Base-by-base conservation (phyloP, 202 grass and related monocot species). In the Digitaria exilis region DNA sequence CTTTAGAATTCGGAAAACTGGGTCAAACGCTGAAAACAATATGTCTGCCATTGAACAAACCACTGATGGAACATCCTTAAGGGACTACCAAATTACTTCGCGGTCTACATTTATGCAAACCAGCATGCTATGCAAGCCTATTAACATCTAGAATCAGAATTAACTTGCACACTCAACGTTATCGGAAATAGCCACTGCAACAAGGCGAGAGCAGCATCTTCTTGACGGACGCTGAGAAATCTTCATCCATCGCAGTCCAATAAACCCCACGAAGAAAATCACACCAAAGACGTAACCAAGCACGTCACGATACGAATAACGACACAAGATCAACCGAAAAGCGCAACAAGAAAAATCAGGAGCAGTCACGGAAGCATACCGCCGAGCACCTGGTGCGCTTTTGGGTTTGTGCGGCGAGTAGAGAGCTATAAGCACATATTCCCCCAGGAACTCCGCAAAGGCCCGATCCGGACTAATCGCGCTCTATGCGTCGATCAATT, bases 371-470 rank as follows among this genome's bases (percentile, higher is more conserved):
- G 3, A 49, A 19, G 80, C 80, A 84, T 79, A 84, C 39, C 60
- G 30, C 56, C 80, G 49, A 84, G 49, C 68, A 74, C 80, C 86
- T 88, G 37, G 39, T 45, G 67, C 5, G 74, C 59, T 7, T 37
- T 72, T 35, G 18, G 16, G 35, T 6, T 5, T 21, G n/a, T 25
- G 15, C 32, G 3, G 55, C 14, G 0, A 13, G 22, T n/a, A 10
- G 1, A 7, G 12, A 5, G 5, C 48, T 6, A 5, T 3, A 18
- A 0, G 12, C 12, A 29, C 13, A 15, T 5, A 61, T 13, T 15
- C 58, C 58, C 18, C 58, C 3, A 4, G 12, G 58, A 61, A 24
- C 25, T 31, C 45, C 51, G 3, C 16, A 13, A 61, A 31, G 31
- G 31, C 18, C 7, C 10, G 21, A 41, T 45, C 42, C 24, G 6